These are phyloP conservation scores for Lentinula boryana DNA, from an alignment of 768 basidiomycete genomes.

Conservation along the genomic window DNA sequence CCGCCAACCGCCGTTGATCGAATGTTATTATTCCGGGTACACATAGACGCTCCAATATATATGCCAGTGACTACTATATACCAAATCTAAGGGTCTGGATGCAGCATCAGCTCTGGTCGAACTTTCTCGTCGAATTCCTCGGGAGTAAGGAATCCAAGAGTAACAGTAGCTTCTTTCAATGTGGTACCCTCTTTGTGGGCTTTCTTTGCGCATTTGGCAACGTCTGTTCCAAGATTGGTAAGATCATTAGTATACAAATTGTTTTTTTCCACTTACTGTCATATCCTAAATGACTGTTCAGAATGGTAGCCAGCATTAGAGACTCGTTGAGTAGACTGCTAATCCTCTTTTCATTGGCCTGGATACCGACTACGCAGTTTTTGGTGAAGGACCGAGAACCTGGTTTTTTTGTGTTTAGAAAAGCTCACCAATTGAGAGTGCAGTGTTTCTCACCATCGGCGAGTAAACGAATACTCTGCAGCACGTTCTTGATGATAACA, in stretches of 20 bases:
- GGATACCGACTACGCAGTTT: constrained; percentile 94
- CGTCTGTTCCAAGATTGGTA: constrained; percentile 49
- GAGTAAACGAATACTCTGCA: constrained; percentile 91
- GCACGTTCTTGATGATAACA: constrained; percentile 95
- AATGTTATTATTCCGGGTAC: neutral
- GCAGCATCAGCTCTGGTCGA: constrained; percentile 85
- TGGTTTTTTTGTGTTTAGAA: constrained; percentile 16
- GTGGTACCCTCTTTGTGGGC: constrained; percentile 99
- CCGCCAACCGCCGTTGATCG: constrained; percentile 3
- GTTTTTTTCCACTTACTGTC: constrained; percentile 63
- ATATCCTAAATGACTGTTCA: constrained; percentile 94
- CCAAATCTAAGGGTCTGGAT: constrained; percentile 37
- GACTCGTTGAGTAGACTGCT: constrained; percentile 86
- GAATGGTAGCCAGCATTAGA: constrained; percentile 95
- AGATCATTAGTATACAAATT: neutral
- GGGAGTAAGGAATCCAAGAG: constrained; percentile 76
- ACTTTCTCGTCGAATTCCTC: constrained; percentile 96
- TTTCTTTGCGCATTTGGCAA: constrained; percentile 98
- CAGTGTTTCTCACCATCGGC: constrained; percentile 64
- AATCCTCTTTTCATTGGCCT: constrained; percentile 95
- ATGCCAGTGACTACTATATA: neutral
- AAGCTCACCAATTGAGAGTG: neutral
- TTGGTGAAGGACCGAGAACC: constrained; percentile 91
- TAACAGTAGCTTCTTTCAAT: constrained; percentile 89
- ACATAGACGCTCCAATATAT: neutral